phyloP scores from a whole-genome alignment of 768 basidiomycete genomes.

The Psilocybe tampanensis region DNA sequence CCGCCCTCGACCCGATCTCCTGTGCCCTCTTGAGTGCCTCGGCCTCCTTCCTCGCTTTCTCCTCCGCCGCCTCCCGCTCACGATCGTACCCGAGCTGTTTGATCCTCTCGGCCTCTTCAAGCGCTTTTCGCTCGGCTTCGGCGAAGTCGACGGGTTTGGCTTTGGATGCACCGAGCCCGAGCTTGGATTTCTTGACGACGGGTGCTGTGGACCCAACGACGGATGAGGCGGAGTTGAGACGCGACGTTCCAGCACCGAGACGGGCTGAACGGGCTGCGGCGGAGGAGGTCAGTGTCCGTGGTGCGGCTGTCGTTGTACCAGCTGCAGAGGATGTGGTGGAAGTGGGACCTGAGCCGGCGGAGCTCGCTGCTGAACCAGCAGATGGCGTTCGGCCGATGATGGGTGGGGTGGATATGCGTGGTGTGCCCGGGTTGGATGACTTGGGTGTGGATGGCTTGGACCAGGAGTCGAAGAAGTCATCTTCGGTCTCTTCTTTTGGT shows the following conservation, averaged over 20 bases:
- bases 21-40: slow-evolving; percentile 45
- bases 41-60: slow-evolving; percentile 65
- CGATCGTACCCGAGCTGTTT: slow-evolving; percentile 92
- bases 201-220: slow-evolving; percentile 37
- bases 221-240: slow-evolving; percentile 39
- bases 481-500: slow-evolving; percentile 57
- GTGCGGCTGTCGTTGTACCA: slow-evolving; percentile 14
- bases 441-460: slow-evolving; percentile 78
- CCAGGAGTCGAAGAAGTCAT: slow-evolving; percentile 98
- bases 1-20: slow-evolving; percentile 39
- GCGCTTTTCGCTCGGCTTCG: slow-evolving; percentile 87
- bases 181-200: slow-evolving; percentile 62
- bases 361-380: slow-evolving; percentile 21
- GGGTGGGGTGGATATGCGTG: slow-evolving; percentile 55
- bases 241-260: slow-evolving; percentile 38
- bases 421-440: slow-evolving; percentile 52
- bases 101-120: slow-evolving; percentile 91
- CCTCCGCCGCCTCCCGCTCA: slow-evolving; percentile 82
- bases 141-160: slow-evolving; percentile 90
- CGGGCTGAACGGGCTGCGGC: slow-evolving; percentile 52
- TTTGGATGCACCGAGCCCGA: slow-evolving; percentile 89
- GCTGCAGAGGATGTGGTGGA: slow-evolving; percentile 47
- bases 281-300: slow-evolving; percentile 68
- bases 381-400: slow-evolving; percentile 56
- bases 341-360: slow-evolving; percentile 28